These are phyloP conservation scores for Phallus indusiatus DNA, from an alignment of 768 basidiomycete species.

Conservation along the genomic window DNA sequence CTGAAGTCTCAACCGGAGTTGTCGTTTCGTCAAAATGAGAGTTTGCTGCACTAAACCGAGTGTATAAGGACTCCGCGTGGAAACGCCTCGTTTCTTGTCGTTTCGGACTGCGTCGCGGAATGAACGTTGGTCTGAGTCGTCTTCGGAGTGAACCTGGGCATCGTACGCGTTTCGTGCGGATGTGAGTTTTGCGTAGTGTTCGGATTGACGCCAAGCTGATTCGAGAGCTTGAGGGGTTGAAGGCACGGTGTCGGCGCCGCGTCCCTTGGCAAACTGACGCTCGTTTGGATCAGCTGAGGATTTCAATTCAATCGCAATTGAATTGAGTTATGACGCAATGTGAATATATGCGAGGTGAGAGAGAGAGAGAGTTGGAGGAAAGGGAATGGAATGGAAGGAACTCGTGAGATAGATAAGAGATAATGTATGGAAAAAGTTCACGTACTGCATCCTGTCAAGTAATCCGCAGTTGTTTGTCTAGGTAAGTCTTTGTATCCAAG, in stretches of 20 bases:
- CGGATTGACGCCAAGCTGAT: slow-evolving; percentile 45
- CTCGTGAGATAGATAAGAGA: neutral
- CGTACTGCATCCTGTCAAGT: slow-evolving; percentile 25
- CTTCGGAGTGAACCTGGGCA: slow-evolving; percentile 57
- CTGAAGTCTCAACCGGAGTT: slow-evolving; percentile 66
- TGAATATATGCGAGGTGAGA: neutral
- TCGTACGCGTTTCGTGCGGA: slow-evolving; percentile 28
- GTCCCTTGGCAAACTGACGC: slow-evolving; percentile 63
- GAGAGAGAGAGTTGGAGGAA: no score
- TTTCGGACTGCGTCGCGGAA: slow-evolving; percentile 69
- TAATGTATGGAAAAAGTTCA: neutral
- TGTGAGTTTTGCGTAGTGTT: slow-evolving; percentile 33
- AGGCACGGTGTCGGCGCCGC: slow-evolving; percentile 48
- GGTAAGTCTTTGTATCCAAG: slow-evolving; percentile 37
- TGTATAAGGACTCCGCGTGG: slow-evolving; percentile 74
- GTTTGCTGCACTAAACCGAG: slow-evolving; percentile 72
- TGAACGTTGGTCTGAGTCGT: slow-evolving; percentile 54
- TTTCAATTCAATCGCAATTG: neutral
- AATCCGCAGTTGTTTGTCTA: slow-evolving; percentile 39
- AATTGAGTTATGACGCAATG: neutral
- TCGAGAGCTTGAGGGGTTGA: slow-evolving; percentile 62
- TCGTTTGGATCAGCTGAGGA: slow-evolving; percentile 76
- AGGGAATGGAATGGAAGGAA: neutral
- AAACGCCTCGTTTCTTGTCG: slow-evolving; percentile 72
- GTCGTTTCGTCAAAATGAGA: slow-evolving; percentile 54